Conservation (phyloP, 169 alveolate genomes). For the Toxoplasma gondii region DNA sequence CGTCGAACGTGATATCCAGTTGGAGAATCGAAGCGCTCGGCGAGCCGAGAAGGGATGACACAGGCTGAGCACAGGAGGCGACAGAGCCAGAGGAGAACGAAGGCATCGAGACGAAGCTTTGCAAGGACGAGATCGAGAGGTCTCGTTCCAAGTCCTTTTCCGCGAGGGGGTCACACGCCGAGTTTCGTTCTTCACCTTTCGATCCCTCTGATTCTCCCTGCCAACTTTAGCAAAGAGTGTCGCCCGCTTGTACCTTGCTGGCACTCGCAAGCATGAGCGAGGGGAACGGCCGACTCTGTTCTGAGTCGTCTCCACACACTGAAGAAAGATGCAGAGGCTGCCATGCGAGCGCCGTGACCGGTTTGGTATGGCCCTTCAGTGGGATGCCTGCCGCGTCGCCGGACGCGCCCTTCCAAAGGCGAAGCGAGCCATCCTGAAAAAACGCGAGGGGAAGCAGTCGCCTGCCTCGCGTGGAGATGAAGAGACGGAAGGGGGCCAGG, state of each 20-base stretch:
- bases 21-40: no score
- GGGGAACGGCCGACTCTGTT: neutral
- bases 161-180: no score
- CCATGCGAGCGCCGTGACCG: slow-evolving; percentile 89
- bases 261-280: slow-evolving; percentile 41
- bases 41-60: no score
- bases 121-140: no score
- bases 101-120: no score
- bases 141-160: no score
- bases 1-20: no score
- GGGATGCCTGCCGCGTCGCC: slow-evolving; percentile 62
- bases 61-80: no score
- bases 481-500: neutral
- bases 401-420: slow-evolving; percentile 85
- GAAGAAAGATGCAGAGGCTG: slow-evolving; percentile 88
- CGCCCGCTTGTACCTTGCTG: slow-evolving; percentile 26
- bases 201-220: no score
- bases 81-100: no score
- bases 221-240: no score
- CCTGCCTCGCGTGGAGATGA: neutral
- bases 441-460: neutral
- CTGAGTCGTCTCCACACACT: slow-evolving; percentile 61
- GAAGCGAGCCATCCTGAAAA: slow-evolving; percentile 62
- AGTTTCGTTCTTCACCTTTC: no score
- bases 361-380: slow-evolving; percentile 79